A percentile compares a stretch with the other conserved stretches of the same genome.
These are phyloP conservation scores for Lactifluus echinatus DNA, from an alignment of 768 basidiomycete species.

Conservation along the genomic window DNA sequence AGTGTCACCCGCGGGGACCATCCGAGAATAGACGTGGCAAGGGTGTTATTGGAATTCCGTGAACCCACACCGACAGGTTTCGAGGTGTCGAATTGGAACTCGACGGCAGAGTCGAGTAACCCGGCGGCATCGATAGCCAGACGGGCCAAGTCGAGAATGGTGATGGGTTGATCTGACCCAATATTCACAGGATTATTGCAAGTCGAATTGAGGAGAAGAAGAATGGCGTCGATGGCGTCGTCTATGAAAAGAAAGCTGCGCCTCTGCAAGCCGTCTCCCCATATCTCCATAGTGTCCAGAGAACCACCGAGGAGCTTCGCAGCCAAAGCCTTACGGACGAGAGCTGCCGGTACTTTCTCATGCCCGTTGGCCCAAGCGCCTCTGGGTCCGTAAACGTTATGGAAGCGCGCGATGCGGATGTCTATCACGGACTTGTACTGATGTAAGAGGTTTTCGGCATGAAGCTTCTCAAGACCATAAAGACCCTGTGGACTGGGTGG, in stretches of 20 bases:
- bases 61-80: conserved; percentile 41
- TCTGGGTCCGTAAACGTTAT: conserved; percentile 50
- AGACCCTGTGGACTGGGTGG: too few relatives aligned
- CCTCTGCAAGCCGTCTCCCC: conserved; percentile 46
- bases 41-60: conserved; percentile 44
- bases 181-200: conserved; percentile 37
- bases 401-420: conserved; percentile 45
- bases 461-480: conserved; percentile 45
- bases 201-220: conserved; percentile 20
- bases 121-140: conserved; percentile 32
- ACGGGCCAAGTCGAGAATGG: conserved; percentile 35
- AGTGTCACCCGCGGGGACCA: conserved; percentile 39
- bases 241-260: conserved; percentile 50
- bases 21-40: conserved; percentile 26
- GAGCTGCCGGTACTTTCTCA: conserved; percentile 51
- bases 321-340: conserved; percentile 44
- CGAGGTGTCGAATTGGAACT: conserved; percentile 24
- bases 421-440: conserved; percentile 29
- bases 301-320: conserved; percentile 21
- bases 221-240: conserved; percentile 37
- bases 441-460: conserved; percentile 38
- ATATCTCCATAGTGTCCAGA: conserved; percentile 37
- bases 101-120: conserved; percentile 24
- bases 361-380: conserved; percentile 45
- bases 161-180: conserved; percentile 38